Base-by-base conservation (phyloP, 2,329 filamentous ascomycete species). In the Domatiomyces globalis region DNA sequence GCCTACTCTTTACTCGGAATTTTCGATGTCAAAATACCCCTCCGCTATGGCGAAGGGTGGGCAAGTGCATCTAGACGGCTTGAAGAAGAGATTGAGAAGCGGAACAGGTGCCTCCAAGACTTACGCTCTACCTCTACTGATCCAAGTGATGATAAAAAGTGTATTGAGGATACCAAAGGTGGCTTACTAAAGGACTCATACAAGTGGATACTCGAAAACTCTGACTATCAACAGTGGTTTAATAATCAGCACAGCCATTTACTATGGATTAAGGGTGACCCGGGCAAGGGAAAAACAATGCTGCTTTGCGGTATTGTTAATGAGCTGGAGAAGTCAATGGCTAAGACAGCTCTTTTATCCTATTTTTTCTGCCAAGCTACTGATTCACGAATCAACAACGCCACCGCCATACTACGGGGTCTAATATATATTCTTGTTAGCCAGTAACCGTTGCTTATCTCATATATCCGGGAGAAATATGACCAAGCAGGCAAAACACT, bases 281-380 rank as follows among this genome's bases (percentile, higher is more conserved):
- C 65, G 44, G 66, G 65, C 4, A 68, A 69, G 51, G 67, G 68
- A 17, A 70, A 69, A 56, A 70, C 67, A 5, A 70, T 70, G 67
- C 55, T 68, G 10, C 56, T 66, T 1, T 63, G 60, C 39, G 63
- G 61, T 19, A 59, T 68, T 12, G 62, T 68, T 25, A 56, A 65
- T 46, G 45, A 58, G 48, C 50, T 64, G 18, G 36, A 46, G 25
- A n/a, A n/a, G n/a, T n/a, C n/a, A 17, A 49, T 50, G 36, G 15
- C 2, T 45, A 48, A 54, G 66, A 73, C 0, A 55, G 76, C 1
- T 65, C 69, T 73, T 0, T 61, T 77, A 0, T 63, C 75, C 0
- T 72, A 65, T 44, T 43, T 68, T 10, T 61, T 78, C 56, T 69
- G 62, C 51, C 63, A 69, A 45, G 64, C 52, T 10, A 65, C 62